Percentiles rank a stretch among this genome's conserved stretches.
These are phyloP conservation scores for Neurospora sp. DNA, from an alignment of 495 filamentous ascomycete species.

Conservation along the genomic window DNA sequence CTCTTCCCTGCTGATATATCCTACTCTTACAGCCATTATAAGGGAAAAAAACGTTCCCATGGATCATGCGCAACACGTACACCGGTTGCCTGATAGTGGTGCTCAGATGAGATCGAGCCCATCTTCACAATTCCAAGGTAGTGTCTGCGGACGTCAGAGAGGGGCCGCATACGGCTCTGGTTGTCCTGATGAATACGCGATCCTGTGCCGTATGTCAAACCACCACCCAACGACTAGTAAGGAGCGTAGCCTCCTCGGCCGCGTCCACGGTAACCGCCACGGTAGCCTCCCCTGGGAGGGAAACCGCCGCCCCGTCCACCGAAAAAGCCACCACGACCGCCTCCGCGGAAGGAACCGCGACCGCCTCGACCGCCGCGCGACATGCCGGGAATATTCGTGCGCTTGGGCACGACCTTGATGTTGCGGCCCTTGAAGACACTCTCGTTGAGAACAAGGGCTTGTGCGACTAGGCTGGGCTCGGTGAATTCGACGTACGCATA, in stretches of 20 bases:
- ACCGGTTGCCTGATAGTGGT: background rate
- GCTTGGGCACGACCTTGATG: conserved; percentile 95
- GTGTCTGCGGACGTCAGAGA: background rate
- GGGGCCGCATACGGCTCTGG: background rate
- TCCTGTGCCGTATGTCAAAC: background rate
- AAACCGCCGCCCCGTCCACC: conserved; percentile 47
- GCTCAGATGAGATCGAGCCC: background rate
- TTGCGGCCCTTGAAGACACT: conserved; percentile 91
- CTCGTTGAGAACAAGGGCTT: conserved; percentile 92
- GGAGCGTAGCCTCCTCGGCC: conserved; percentile 65
- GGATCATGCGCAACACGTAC: background rate
- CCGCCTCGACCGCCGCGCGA: conserved; percentile 61
- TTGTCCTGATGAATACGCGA: background rate
- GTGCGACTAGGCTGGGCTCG: conserved; percentile 84
- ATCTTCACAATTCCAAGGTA: background rate
- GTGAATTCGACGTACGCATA: conserved; percentile 99
- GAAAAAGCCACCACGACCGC: conserved; percentile 47
- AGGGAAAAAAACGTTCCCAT: background rate
- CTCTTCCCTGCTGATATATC: background rate
- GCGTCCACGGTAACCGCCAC: conserved; percentile 70
- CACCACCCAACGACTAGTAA: conserved; percentile 43
- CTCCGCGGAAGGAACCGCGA: conserved; percentile 38
- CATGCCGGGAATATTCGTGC: conserved; percentile 95
- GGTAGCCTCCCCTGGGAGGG: conserved; percentile 61
- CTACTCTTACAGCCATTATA: background rate